These are phyloP conservation scores for Ogataea neopini DNA, from an alignment of 805 yeast species.

Conservation along the genomic window DNA sequence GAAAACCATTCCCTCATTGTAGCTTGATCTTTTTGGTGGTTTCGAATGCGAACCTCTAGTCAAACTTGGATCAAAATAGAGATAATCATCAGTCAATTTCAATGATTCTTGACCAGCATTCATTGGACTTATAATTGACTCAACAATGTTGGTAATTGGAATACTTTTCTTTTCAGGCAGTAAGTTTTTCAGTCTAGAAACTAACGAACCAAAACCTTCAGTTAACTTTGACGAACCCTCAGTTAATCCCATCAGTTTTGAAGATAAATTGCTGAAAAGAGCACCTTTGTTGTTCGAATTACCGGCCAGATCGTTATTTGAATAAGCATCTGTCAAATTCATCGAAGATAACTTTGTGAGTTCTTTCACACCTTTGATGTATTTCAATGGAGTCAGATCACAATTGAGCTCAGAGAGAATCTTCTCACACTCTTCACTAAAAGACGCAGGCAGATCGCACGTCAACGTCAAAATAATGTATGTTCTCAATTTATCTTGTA, in stretches of 20 bases:
- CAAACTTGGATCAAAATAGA: conserved; percentile 83
- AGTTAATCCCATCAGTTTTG: conserved; percentile 75
- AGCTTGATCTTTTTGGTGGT: conserved; percentile 82
- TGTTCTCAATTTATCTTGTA: conserved; percentile 80
- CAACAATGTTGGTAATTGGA: conserved; percentile 89
- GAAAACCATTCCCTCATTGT: conserved; percentile 82
- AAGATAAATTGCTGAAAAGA: conserved; percentile 69
- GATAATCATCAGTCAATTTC: conserved; percentile 81
- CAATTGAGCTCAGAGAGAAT: conserved; percentile 56
- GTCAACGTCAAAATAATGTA: conserved; percentile 75
- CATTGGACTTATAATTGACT: conserved; percentile 84
- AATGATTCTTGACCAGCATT: conserved; percentile 62
- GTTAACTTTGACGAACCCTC: conserved; percentile 68
- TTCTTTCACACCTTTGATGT: conserved; percentile 81
- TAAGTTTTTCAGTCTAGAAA: conserved; percentile 82
- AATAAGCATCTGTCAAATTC: conserved; percentile 38
- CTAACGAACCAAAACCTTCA: conserved; percentile 87
- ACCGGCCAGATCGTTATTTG: conserved; percentile 32
- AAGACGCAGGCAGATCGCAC: conserved; percentile 49
- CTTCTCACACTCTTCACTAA: conserved; percentile 59
- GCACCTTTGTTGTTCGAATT: conserved; percentile 42
- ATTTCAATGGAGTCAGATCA: conserved; percentile 65
- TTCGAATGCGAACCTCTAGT: conserved; percentile 88
- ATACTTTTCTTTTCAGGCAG: conserved; percentile 85
- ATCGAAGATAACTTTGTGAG: conserved; percentile 52